phyloP scores from a whole-genome alignment of 129 eudicot genomes.

The Lactuca sativa region DNA sequence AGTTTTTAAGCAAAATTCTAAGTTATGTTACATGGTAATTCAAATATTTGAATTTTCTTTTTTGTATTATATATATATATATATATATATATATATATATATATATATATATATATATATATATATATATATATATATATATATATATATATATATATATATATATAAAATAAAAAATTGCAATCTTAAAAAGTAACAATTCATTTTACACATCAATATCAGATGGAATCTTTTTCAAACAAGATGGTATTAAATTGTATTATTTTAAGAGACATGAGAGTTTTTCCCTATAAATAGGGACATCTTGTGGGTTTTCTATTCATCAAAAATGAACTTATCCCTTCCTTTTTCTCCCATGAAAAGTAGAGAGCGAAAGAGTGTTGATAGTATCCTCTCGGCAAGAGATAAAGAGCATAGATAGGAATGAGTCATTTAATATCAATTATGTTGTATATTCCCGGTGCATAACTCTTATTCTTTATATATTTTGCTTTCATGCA shows the following conservation, averaged over 20 bases:
- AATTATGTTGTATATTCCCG: neutral
- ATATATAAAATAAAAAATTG: neutral
- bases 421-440: neutral
- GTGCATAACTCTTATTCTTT: neutral
- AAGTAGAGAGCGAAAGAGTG: neutral
- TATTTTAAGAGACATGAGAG: neutral
- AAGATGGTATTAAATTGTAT: neutral
- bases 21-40: no score
- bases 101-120: no score
- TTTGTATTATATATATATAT: no score
- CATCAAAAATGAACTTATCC: slow-evolving; percentile 18
- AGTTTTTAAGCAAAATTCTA: neutral
- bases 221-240: neutral
- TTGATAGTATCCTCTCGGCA: neutral
- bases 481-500: neutral
- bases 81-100: no score
- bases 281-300: slow-evolving; percentile 27
- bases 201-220: neutral
- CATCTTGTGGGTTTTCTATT: slow-evolving; percentile 8
- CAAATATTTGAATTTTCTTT: neutral
- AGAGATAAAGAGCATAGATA: neutral
- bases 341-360: slow-evolving; percentile 8
- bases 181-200: neutral
- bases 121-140: no score
- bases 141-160: no score